phyloP scores from a whole-genome alignment of 2,329 filamentous ascomycete genomes.

The Penicillium sp. region DNA sequence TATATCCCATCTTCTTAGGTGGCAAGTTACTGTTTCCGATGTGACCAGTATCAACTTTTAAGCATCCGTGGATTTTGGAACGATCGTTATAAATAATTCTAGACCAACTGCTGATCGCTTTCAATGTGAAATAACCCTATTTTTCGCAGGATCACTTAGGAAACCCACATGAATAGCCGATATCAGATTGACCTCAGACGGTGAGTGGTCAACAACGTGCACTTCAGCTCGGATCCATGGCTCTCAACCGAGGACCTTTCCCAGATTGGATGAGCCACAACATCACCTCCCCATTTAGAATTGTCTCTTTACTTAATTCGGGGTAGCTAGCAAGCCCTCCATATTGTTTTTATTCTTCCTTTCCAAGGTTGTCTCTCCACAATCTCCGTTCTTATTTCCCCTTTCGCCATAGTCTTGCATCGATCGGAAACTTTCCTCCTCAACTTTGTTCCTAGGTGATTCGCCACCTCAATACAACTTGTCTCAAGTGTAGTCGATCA shows the following conservation, averaged over 20 bases:
- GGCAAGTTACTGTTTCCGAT: background rate
- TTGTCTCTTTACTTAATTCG: background rate
- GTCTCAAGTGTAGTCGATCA: constrained; percentile 13
- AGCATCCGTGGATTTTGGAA: background rate
- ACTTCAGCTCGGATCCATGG: constrained; percentile 11
- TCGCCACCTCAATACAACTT: constrained; percentile 11
- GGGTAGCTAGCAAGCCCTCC: background rate
- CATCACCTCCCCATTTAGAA: background rate
- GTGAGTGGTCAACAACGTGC: background rate
- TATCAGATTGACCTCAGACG: background rate
- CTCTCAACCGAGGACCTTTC: constrained; percentile 11
- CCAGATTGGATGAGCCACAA: constrained; percentile 6
- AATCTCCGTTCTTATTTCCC: constrained; percentile 2
- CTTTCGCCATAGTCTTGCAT: background rate
- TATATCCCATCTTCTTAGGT: background rate
- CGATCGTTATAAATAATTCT: background rate
- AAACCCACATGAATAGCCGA: background rate
- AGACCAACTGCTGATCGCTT: background rate
- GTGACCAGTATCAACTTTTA: background rate
- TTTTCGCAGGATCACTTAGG: background rate
- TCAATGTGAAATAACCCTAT: background rate
- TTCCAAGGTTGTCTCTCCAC: background rate
- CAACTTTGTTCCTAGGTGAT: constrained; percentile 1
- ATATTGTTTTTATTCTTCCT: background rate
- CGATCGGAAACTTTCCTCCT: background rate